phyloP scores from a whole-genome alignment of 192 early-diverging fungal genomes.

The Phycomyces blakesleeanus region DNA sequence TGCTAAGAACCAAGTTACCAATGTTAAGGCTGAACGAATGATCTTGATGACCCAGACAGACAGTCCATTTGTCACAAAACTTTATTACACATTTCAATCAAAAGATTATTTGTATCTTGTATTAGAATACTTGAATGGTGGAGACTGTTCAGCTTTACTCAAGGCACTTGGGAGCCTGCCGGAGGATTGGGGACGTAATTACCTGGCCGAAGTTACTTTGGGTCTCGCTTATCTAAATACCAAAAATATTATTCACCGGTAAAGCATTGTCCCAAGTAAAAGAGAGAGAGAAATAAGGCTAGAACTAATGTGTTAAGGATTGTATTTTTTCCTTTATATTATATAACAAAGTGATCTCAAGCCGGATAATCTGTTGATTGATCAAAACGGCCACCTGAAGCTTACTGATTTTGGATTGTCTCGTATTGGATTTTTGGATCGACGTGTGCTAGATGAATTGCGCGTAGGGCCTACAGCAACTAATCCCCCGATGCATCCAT shows the following conservation, averaged over 20 bases:
- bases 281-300: too few species aligned
- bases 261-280: slow-evolving; percentile 28
- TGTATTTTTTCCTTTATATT: slow-evolving; percentile 26
- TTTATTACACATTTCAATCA: slow-evolving; percentile 82
- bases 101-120: slow-evolving; percentile 83
- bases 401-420: slow-evolving; percentile 88
- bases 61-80: slow-evolving; percentile 77
- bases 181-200: slow-evolving; percentile 83
- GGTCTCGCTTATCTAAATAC: slow-evolving; percentile 79
- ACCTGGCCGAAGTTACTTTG: slow-evolving; percentile 77
- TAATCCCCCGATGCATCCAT: neutral
- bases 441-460: slow-evolving; percentile 58
- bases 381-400: slow-evolving; percentile 80
- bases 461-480: slow-evolving; percentile 9
- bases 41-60: slow-evolving; percentile 83
- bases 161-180: slow-evolving; percentile 69
- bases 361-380: slow-evolving; percentile 83
- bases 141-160: slow-evolving; percentile 82
- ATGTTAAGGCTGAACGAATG: slow-evolving; percentile 86
- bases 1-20: slow-evolving; percentile 88
- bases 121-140: slow-evolving; percentile 87
- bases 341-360: slow-evolving; percentile 55
- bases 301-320: neutral
- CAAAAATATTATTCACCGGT: slow-evolving; percentile 78
- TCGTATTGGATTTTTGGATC: slow-evolving; percentile 76